Conservation (phyloP, 768 basidiomycete genomes). For the Daedaleopsis sinensis region DNA sequence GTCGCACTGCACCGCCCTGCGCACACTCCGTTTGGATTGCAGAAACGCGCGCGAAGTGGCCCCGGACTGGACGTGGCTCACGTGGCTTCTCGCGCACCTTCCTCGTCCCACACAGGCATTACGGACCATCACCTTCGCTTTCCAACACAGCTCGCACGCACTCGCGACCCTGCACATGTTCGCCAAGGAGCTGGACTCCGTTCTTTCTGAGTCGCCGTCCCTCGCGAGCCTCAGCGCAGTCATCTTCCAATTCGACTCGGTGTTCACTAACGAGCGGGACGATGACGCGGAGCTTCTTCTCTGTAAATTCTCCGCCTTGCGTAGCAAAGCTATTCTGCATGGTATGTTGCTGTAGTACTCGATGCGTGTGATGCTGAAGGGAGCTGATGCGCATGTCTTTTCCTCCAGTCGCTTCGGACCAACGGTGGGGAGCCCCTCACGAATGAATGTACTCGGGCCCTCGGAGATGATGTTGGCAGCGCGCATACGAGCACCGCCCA, state of each 20-base stretch:
- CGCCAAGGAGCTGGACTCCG: conserved; percentile 9
- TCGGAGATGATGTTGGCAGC: too few species aligned
- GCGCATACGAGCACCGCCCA: too few species aligned
- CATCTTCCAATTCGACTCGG: conserved; percentile 10
- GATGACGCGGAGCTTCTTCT: conserved; percentile 1
- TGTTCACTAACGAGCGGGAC: conserved; percentile 1
- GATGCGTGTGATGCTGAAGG: not conserved
- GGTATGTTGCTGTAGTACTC: not conserved
- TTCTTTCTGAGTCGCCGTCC: not conserved
- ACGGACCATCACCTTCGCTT: conserved; percentile 8
- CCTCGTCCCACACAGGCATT: not conserved
- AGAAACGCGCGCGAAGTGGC: conserved; percentile 8
- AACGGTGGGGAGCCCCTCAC: too few species aligned
- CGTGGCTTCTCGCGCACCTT: conserved; percentile 15
- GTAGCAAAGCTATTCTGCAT: not conserved
- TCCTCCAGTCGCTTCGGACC: too few species aligned
- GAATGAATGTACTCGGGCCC: too few species aligned
- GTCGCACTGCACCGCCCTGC: conserved; percentile 10
- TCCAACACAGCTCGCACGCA: conserved; percentile 16
- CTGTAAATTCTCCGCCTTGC: not conserved
- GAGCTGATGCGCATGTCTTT: not conserved
- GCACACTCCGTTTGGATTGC: conserved; percentile 15
- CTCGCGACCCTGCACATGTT: conserved; percentile 16
- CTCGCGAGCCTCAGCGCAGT: not conserved
- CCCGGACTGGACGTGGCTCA: conserved; percentile 22